These are phyloP conservation scores for Corymbia maculata DNA, from an alignment of 345 rosid genomes.

Conservation along the genomic window DNA sequence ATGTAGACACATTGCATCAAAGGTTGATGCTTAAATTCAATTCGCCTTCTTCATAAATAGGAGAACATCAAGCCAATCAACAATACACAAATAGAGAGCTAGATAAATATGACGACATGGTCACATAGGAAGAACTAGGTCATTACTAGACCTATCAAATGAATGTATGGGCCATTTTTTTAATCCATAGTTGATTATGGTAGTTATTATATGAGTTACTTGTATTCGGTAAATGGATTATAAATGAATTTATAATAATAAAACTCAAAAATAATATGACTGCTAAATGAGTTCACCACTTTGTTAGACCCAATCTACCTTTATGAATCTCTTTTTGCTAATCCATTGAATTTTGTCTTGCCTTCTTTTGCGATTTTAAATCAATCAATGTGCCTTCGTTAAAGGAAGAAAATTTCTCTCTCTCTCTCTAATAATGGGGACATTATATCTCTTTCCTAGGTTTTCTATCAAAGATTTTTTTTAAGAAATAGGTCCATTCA, in stretches of 20 bases:
- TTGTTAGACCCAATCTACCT: not conserved
- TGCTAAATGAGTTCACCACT: too few relatives aligned
- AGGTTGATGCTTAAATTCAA: not conserved
- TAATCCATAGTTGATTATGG: fast-evolving
- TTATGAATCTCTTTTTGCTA: not conserved
- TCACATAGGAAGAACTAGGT: not conserved
- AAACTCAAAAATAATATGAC: not conserved
- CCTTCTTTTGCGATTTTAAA: not conserved
- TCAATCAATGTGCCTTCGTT: not conserved
- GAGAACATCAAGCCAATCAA: not conserved
- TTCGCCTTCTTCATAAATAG: not conserved
- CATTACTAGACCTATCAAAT: not conserved
- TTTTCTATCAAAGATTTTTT: not conserved
- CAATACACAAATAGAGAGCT: not conserved
- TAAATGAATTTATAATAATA: not conserved
- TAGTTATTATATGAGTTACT: not conserved
- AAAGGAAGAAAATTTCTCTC: not conserved
- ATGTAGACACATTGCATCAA: not conserved
- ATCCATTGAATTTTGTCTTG: not conserved
- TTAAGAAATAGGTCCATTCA: not conserved
- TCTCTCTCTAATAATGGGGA: not conserved
- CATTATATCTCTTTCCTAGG: not conserved
- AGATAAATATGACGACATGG: not conserved
- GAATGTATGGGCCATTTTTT: not conserved
- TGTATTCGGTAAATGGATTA: not conserved